A percentile compares a stretch with the other conserved stretches of the same genome.
Evolutionary conservation across 495 filamentous ascomycete species (phyloP).

Genomic region (Penicillium robsamsonii): DNA sequence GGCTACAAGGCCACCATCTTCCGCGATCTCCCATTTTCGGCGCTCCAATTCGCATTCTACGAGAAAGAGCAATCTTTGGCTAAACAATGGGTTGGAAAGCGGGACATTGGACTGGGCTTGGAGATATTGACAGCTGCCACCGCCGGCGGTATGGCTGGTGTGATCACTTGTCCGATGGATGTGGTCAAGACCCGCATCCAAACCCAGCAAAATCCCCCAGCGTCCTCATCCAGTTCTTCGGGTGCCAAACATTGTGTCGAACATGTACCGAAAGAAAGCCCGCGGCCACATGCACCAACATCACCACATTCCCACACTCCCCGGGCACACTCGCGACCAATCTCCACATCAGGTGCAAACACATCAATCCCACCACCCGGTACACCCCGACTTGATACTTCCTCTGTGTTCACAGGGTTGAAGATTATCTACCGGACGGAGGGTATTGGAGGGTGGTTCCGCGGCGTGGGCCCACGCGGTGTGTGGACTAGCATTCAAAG

Average conservation of each 20-base stretch:
- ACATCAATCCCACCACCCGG: conserved; percentile 74
- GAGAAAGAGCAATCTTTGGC: conserved; percentile 87
- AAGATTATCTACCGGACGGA: conserved; percentile 85
- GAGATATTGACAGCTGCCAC: conserved; percentile 87
- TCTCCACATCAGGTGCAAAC: conserved; percentile 82
- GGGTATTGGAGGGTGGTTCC: conserved; percentile 86
- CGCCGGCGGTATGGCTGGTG: conserved; percentile 92
- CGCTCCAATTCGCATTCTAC: conserved; percentile 96
- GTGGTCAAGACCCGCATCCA: conserved; percentile 98
- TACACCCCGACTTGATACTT: conserved; percentile 76
- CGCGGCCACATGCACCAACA: conserved; percentile 31
- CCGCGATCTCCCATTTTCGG: conserved; percentile 92
- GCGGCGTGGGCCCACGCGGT: conserved; percentile 86
- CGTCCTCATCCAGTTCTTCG: conserved; percentile 17
- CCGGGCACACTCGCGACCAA: conserved; percentile 53
- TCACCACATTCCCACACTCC: conserved; percentile 28
- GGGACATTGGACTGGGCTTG: conserved; percentile 77
- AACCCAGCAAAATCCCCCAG: conserved; percentile 71
- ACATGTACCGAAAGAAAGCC: conserved; percentile 37
- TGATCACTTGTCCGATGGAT: conserved; percentile 92
- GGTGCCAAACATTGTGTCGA: conserved; percentile 26
- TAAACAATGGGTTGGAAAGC: conserved; percentile 64
- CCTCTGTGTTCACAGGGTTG: conserved; percentile 81
- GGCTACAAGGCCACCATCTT: conserved; percentile 92
- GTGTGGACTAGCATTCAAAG: conserved; percentile 99